phyloP scores from a whole-genome alignment of 192 early-diverging fungal genomes.

The Entomortierella lignicola region DNA sequence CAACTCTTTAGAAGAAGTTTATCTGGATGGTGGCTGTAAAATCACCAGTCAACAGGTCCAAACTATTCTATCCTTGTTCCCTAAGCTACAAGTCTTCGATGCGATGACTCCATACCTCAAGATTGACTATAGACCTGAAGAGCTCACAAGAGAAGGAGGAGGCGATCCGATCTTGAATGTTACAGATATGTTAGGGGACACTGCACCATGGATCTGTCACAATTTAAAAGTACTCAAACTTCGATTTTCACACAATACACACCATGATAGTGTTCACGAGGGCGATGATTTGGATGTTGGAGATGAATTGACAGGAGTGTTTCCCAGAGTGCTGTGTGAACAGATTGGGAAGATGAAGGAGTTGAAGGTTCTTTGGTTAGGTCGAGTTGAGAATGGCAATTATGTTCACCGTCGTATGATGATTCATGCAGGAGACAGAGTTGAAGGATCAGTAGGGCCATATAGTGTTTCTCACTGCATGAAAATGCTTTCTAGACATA shows the following conservation, averaged over 20 bases:
- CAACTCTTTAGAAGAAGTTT: too few species aligned
- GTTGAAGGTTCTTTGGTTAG: slow-evolving; percentile 2
- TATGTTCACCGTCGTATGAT: too few species aligned
- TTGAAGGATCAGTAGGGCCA: background rate
- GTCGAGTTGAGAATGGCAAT: background rate
- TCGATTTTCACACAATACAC: background rate
- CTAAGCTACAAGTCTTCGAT: slow-evolving; percentile 3
- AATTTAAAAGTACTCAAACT: slow-evolving; percentile 2
- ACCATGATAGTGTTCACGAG: background rate
- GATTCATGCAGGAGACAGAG: too few species aligned
- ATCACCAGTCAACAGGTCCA: background rate
- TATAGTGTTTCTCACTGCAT: background rate
- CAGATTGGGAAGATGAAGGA: background rate
- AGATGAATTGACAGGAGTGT: background rate
- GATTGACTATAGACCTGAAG: background rate
- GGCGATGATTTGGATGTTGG: background rate
- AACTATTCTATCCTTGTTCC: background rate
- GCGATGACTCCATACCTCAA: background rate
- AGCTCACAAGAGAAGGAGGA: background rate
- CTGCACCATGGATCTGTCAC: background rate
- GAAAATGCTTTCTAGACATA: background rate
- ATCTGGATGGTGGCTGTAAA: too few species aligned
- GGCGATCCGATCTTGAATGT: background rate
- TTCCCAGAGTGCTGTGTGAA: slow-evolving; percentile 1
- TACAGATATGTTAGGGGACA: background rate